phyloP scores from a whole-genome alignment of 768 basidiomycete species.

The Brasilioporus rufonigricans region DNA sequence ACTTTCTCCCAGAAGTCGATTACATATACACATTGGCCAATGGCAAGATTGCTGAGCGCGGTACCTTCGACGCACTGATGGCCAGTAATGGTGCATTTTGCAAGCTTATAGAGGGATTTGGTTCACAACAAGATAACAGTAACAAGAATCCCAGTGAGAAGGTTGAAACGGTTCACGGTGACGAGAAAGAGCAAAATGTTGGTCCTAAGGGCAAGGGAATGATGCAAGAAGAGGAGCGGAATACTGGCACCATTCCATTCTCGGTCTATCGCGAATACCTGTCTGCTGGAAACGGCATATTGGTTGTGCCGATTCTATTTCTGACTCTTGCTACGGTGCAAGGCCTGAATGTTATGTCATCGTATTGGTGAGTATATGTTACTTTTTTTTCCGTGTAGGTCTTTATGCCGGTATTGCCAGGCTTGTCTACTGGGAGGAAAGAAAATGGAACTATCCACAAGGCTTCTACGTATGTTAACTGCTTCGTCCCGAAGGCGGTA shows the following conservation, averaged over 20 bases:
- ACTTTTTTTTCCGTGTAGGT: neutral
- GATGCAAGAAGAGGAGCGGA: slow-evolving; percentile 85
- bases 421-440: slow-evolving; percentile 69
- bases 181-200: slow-evolving; percentile 36
- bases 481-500: slow-evolving; percentile 27
- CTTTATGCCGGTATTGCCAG: slow-evolving; percentile 29
- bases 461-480: slow-evolving; percentile 67
- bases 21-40: slow-evolving; percentile 79
- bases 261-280: slow-evolving; percentile 51
- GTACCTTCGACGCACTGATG: slow-evolving; percentile 75
- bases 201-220: slow-evolving; percentile 47
- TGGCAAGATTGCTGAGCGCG: slow-evolving; percentile 75
- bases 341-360: slow-evolving; percentile 64
- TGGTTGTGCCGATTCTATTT: slow-evolving; percentile 66
- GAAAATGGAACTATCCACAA: slow-evolving; percentile 54
- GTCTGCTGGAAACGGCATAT: slow-evolving; percentile 61
- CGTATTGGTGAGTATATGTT: slow-evolving; percentile 42
- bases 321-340: slow-evolving; percentile 65
- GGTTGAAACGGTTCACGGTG: slow-evolving; percentile 25
- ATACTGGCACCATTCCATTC: slow-evolving; percentile 54
- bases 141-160: slow-evolving; percentile 40
- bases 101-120: slow-evolving; percentile 74
- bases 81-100: slow-evolving; percentile 63
- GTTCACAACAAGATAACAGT: slow-evolving; percentile 50
- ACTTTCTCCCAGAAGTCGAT: slow-evolving; percentile 86